Base-by-base conservation (phyloP, 768 basidiomycete species). In the Pleurotus tuber-regium region DNA sequence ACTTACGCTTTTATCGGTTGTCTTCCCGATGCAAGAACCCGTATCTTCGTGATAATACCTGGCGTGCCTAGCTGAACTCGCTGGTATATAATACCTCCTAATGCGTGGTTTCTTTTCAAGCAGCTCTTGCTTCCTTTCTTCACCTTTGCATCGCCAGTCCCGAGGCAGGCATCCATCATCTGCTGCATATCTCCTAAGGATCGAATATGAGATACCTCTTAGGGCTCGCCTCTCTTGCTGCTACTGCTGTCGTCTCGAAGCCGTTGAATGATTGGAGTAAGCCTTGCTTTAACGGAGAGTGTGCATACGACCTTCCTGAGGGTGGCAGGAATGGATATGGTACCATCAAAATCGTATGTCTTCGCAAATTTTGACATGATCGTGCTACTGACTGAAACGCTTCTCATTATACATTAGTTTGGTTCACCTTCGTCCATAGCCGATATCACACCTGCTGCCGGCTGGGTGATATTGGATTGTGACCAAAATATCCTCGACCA, bases 371-470 rank as follows among this genome's bases (percentile, higher is more conserved):
- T 42, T 14, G 16, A 5, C 40, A 42, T 40, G 14, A 7, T 7
- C 23, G 7, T 12, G 10, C 23, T 19, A 19, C 30, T 24, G 18
- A 7, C 40, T 1, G 16, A 31, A 31, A 7, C 11, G 18, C 12
- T 42, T 42, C 4, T 19, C 23, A 7, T 24, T 19, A 7, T 33
- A 24, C 16, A 5, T 18, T 10, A 47, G 46, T 47, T 47, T 19
- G 46, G 46, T 18, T n/a, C 29, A 8, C 16, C 46, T 14, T n/a
- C 14, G 16, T 31, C 46, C 28, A 35, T 47, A 12, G 23, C 29
- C 5, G 46, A 47, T 29, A 35, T 47, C 46, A 47, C 46, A 6
- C 18, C 30, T n/a, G 46, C 46, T 31, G 46, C 46, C 12, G 46
- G 44, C 4, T 47, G 44, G 44, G 44, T 47, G 4, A 23, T 47